phyloP scores from a whole-genome alignment of 2,329 filamentous ascomycete genomes.

The Penicillium verrucosum region DNA sequence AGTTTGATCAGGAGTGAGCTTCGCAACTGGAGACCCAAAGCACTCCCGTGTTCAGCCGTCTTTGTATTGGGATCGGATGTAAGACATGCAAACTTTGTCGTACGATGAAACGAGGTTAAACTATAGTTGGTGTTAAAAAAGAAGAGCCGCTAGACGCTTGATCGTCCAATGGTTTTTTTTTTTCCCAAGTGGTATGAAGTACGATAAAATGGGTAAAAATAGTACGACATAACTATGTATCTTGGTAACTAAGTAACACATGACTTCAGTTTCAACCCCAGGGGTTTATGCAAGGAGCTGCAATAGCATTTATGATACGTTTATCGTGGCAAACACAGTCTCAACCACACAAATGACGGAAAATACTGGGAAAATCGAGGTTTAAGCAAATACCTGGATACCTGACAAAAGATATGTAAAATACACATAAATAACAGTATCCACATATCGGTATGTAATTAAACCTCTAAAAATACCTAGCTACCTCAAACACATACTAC shows the following conservation, averaged over 20 bases:
- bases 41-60: not conserved
- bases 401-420: not conserved
- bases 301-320: constrained; percentile 5
- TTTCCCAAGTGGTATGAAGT: not conserved
- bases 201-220: not conserved
- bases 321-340: not conserved
- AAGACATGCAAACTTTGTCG: not conserved
- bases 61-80: not conserved
- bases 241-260: not conserved
- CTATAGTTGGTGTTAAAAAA: not conserved
- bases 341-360: not conserved
- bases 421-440: not conserved
- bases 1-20: not conserved
- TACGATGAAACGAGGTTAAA: not conserved
- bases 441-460: not conserved
- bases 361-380: not conserved
- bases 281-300: constrained; percentile 8
- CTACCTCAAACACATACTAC: not conserved
- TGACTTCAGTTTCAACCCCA: not conserved
- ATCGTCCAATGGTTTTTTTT: no score
- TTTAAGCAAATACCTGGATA: not conserved
- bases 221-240: not conserved
- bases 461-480: not conserved
- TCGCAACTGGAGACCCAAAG: not conserved
- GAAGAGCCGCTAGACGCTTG: not conserved